Base-by-base conservation (phyloP, 208 protist species). In the Trypanosoma brucei region DNA sequence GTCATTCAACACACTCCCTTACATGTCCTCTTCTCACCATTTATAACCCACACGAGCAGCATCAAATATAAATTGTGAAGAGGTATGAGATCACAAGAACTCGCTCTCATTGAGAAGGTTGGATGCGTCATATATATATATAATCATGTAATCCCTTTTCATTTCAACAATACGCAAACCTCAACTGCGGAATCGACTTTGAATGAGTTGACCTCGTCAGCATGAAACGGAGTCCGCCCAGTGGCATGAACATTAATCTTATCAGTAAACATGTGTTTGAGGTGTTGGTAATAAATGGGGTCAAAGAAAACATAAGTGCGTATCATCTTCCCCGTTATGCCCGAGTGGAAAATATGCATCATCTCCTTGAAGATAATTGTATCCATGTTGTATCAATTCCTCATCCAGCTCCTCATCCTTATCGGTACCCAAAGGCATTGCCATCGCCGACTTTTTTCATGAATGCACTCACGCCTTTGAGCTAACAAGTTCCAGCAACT, bases 191-290 rank as follows among this genome's bases (percentile, higher is more conserved):
- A 97, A 83, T 48, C 98, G 85, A 51, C 98, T 97, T 70, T 99
- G 98, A 0, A 98, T 99, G 4, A 99, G 99, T 81, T 99, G 99
- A 22, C 22, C 99, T 75, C 5, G 98, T 99, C 1, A 99, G 75
- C 36, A 98, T 89, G 1, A 93, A 94, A 0, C 88, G 78, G 22
- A 97, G 97, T 6, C 96, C 22, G 22, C 22, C 22, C 97, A 3
- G 78, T 91, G 2, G 97, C 85, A 39, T 98, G 84, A 0, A 98
- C 97, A 71, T 99, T 98, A 91, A 99, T 99, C 79, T 99, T 99
- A 82, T 99, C 99, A 22, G 98, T 94, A 2, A 99, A 99, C 98
- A 99, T 99, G 78, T 99, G 99, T 83, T 99, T 99, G 1, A 99
- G 89, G 59, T 98, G 98, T 81, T 99, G 99, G 78, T 99, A 99